phyloP scores from a whole-genome alignment of 495 filamentous ascomycete species.

The Penicillium dipodomyicola region DNA sequence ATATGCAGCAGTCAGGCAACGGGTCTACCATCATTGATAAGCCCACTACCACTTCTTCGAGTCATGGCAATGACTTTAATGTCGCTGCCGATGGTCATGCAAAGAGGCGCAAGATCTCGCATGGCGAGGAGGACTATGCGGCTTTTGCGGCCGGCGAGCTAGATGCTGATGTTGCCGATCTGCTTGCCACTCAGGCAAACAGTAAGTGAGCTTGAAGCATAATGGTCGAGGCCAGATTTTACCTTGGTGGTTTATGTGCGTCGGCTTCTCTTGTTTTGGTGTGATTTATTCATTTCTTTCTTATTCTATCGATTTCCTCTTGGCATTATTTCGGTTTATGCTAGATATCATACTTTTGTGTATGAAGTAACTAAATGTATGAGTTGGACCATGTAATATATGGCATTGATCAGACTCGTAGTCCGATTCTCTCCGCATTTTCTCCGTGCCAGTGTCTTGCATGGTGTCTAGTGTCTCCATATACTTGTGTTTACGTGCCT shows the following conservation, averaged over 20 bases:
- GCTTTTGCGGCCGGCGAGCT: constrained; percentile 67
- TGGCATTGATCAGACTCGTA: neutral
- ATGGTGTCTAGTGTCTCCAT: neutral
- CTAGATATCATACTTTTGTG: constrained; percentile 1
- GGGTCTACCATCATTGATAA: constrained; percentile 47
- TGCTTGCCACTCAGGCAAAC: constrained; percentile 59
- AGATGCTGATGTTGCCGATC: constrained; percentile 80
- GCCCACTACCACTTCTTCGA: constrained; percentile 46
- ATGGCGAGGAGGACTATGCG: constrained; percentile 65
- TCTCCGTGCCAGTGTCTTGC: neutral
- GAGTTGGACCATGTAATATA: neutral
- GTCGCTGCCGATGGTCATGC: constrained; percentile 41
- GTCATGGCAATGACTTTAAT: constrained; percentile 30
- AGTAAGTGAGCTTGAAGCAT: neutral
- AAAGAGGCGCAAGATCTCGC: constrained; percentile 76
- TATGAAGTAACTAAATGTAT: constrained; percentile 4
- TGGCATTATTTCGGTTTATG: neutral
- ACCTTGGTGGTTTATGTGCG: neutral
- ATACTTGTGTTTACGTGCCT: neutral
- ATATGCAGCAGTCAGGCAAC: constrained; percentile 36
- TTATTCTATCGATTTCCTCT: neutral
- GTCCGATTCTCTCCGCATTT: neutral
- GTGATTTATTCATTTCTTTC: constrained; percentile 1
- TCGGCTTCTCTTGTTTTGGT: constrained; percentile 1
- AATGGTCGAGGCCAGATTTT: neutral